A percentile compares a stretch with the other conserved stretches of the same genome.
These are phyloP conservation scores for Lachnellula arida DNA, from an alignment of 2,329 filamentous ascomycete genomes.

Conservation along the genomic window DNA sequence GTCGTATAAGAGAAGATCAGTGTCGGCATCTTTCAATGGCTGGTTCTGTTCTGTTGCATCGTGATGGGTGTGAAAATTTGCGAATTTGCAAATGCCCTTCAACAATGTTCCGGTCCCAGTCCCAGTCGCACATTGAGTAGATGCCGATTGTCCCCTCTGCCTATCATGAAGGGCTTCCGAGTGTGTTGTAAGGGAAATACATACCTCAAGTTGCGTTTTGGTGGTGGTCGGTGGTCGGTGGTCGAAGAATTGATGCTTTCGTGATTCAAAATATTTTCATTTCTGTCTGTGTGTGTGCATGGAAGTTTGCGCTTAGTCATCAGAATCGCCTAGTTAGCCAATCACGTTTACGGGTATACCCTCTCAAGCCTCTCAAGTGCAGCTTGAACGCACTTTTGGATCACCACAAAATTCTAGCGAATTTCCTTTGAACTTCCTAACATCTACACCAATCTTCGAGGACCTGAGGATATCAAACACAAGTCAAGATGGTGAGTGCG, in stretches of 20 bases:
- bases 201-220: slow-evolving; percentile 28
- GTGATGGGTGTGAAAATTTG: neutral
- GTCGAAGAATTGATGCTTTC: slow-evolving; percentile 5
- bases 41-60: slow-evolving; percentile 9
- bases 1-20: slow-evolving; percentile 56
- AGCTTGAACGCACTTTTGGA: slow-evolving; percentile 1
- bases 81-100: neutral
- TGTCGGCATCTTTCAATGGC: slow-evolving; percentile 44
- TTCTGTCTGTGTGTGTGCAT: slow-evolving; percentile 1
- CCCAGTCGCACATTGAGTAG: slow-evolving; percentile 28
- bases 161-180: slow-evolving; percentile 32
- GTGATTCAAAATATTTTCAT: neutral
- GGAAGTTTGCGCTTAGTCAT: neutral
- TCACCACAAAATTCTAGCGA: slow-evolving; percentile 5
- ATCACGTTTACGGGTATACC: neutral
- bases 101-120: neutral
- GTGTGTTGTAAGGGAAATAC: slow-evolving; percentile 18
- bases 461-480: slow-evolving; percentile 27
- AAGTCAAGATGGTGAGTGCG: slow-evolving; percentile 26
- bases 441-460: slow-evolving; percentile 27
- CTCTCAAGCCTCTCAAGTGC: neutral
- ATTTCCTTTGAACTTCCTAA: slow-evolving; percentile 9
- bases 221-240: slow-evolving; percentile 9
- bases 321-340: neutral
- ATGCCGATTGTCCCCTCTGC: slow-evolving; percentile 49